Base-by-base conservation (phyloP, 2,329 filamentous ascomycete genomes). In the Curvularia verruculosa region DNA sequence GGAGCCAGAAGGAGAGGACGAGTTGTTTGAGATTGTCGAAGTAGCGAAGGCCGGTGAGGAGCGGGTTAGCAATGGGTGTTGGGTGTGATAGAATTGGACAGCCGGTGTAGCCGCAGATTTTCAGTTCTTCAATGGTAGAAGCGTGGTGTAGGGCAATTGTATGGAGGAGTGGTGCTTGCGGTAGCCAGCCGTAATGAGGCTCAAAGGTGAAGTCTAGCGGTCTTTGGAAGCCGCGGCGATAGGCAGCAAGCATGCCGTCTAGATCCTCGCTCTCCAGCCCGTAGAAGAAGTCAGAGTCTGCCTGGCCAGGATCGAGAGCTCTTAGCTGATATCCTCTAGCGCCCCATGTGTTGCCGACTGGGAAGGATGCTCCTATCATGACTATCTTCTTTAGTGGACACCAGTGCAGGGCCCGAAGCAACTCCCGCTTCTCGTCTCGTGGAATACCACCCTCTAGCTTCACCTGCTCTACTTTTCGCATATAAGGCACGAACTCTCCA, bases 391-490 rank as follows among this genome's bases (percentile, higher is more conserved):
- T 69, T 4, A 82, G 54, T 0, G 76, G 75, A 45, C 76, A 81
- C 39, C 59, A 66, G 54, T 76, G 74, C 10, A 81, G 52, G 2
- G 80, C 79, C 7, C 79, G 75, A 3, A 81, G 51, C 12, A 76
- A 71, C 54, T 82, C 80, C 24, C 80, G 74, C 51, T 79, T 78
- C 59, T 82, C 80, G 58, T 81, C 79, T 9, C 78, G 72, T 0
- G 80, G 78, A 40, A 81, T 75, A 12, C 78, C 78, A 18, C 80
- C 80, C 68, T 82, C 80, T 19, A 82, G 67, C 55, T 82, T 82
- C 64, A 82, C 71, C 39, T 69, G 72, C 53, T 78, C 65, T 3
- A 82, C 49, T n/a, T 67, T 77, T 1, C 62, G 73, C 78, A 81
- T 77, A 29, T 72, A 67, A 1, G 76, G 64, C 1, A 75, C 78